Conservation (phyloP, 2,329 filamentous ascomycete genomes). For the Penicillium janthinellum region DNA sequence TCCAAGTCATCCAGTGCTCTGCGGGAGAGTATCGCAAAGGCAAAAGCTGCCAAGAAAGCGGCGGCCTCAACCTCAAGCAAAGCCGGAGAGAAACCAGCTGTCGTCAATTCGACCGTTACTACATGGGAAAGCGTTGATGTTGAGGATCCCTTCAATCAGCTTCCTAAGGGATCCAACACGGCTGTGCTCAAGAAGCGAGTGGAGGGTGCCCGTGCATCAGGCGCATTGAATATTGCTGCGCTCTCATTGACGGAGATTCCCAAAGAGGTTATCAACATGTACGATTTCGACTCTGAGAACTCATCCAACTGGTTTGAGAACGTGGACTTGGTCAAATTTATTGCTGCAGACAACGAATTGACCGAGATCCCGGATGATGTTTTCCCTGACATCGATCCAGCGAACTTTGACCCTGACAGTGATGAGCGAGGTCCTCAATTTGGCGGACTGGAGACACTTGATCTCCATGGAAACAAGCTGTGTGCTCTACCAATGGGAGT, state of each 20-base stretch:
- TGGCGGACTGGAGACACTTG: slow-evolving; percentile 75
- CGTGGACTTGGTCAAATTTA: slow-evolving; percentile 80
- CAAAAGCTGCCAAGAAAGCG: slow-evolving; percentile 76
- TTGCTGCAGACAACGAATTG: slow-evolving; percentile 88
- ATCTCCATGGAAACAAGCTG: slow-evolving; percentile 83
- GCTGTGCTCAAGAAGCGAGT: slow-evolving; percentile 75
- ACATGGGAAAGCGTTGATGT: slow-evolving; percentile 53
- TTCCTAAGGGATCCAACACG: slow-evolving; percentile 58
- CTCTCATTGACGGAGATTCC: slow-evolving; percentile 80
- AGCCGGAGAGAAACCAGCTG: slow-evolving; percentile 23
- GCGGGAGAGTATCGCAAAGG: slow-evolving; percentile 88
- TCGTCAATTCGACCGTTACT: slow-evolving; percentile 19
- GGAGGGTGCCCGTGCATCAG: slow-evolving; percentile 71
- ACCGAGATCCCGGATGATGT: slow-evolving; percentile 70
- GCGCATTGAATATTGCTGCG: slow-evolving; percentile 84
- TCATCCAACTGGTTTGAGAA: slow-evolving; percentile 82
- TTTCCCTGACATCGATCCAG: slow-evolving; percentile 71
- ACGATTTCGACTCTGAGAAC: slow-evolving; percentile 70
- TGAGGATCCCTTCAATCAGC: slow-evolving; percentile 60
- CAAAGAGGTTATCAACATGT: slow-evolving; percentile 84
- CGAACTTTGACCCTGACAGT: slow-evolving; percentile 64
- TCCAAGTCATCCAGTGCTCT: slow-evolving; percentile 77
- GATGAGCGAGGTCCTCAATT: slow-evolving; percentile 74
- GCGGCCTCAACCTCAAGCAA: slow-evolving; percentile 41
- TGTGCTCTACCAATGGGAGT: slow-evolving; percentile 73